Conservation (phyloP, 805 yeast species). For the Metschnikowia gelsemii region DNA sequence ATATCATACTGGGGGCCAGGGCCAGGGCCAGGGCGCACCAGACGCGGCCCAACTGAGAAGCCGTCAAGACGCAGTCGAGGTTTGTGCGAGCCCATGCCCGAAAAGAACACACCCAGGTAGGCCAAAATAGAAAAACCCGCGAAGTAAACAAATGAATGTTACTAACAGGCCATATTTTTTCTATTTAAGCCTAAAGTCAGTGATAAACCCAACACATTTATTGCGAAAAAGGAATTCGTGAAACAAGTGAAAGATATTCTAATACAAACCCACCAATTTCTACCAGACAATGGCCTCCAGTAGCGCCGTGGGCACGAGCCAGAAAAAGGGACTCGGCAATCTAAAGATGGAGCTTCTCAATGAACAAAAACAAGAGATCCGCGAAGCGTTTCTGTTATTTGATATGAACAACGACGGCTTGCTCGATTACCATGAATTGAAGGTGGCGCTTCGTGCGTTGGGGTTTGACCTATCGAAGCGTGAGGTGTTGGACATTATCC, state of each 20-base stretch:
- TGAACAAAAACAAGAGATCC: slow-evolving; percentile 86
- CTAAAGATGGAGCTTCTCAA: slow-evolving; percentile 67
- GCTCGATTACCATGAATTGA: slow-evolving; percentile 88
- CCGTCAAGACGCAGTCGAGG: too few relatives aligned
- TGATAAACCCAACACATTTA: too few relatives aligned
- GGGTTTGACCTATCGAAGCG: slow-evolving; percentile 83
- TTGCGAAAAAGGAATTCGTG: too few relatives aligned
- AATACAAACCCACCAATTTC: not conserved
- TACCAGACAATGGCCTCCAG: slow-evolving; percentile 13
- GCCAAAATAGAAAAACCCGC: too few relatives aligned
- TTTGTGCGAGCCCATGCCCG: too few relatives aligned
- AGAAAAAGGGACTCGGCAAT: slow-evolving; percentile 35
- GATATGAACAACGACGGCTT: slow-evolving; percentile 91
- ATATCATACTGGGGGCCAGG: too few relatives aligned
- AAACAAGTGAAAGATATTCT: not conserved
- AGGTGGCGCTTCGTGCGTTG: slow-evolving; percentile 89
- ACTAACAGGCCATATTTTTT: too few relatives aligned
- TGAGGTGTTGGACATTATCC: slow-evolving; percentile 72
- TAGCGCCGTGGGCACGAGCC: slow-evolving; percentile 7
- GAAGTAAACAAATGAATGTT: too few relatives aligned
- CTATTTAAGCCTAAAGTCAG: too few relatives aligned
- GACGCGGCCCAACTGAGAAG: too few relatives aligned
- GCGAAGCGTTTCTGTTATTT: slow-evolving; percentile 87
- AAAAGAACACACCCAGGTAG: too few relatives aligned
- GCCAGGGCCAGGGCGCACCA: too few relatives aligned